A percentile compares a stretch with the other conserved stretches of the same genome.
phyloP scores from a whole-genome alignment of 2,329 filamentous ascomycete species.

The Beauveria medogensis region DNA sequence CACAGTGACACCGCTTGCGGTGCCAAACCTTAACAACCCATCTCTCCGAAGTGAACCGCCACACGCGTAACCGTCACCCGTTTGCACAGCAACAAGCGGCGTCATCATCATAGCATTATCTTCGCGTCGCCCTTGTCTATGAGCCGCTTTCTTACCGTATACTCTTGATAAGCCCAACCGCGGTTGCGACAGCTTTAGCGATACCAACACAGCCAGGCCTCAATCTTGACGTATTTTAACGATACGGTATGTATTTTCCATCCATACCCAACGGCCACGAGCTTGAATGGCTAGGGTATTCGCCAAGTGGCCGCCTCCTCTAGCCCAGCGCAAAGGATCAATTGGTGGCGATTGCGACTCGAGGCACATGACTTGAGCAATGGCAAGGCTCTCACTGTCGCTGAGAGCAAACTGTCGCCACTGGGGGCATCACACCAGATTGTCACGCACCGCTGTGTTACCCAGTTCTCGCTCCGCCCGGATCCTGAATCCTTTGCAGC shows the following conservation, averaged over 20 bases:
- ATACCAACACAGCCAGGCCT: neutral
- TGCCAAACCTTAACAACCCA: conserved; percentile 7
- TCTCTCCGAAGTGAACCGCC: conserved; percentile 2
- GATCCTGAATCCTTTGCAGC: neutral
- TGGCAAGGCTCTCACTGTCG: neutral
- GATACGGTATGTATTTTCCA: neutral
- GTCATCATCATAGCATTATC: neutral
- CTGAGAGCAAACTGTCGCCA: neutral
- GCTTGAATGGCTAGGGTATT: neutral
- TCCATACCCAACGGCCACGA: neutral
- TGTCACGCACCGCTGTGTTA: neutral
- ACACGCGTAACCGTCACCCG: conserved; percentile 4
- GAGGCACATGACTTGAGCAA: neutral
- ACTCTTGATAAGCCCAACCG: neutral
- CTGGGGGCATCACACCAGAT: neutral
- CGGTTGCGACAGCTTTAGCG: neutral
- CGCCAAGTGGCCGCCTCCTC: neutral
- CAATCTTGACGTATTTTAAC: neutral
- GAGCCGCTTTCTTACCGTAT: neutral
- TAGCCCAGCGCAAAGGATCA: neutral
- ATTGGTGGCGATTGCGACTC: neutral
- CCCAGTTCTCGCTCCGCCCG: neutral
- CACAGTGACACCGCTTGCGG: conserved; percentile 9
- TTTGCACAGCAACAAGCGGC: conserved; percentile 5
- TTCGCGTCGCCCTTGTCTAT: neutral